Evolutionary conservation across 352 stramenopile genomes (phyloP), one percentile per base, ranked within the genome.

Genomic region (Phytopythium sindhum): DNA sequence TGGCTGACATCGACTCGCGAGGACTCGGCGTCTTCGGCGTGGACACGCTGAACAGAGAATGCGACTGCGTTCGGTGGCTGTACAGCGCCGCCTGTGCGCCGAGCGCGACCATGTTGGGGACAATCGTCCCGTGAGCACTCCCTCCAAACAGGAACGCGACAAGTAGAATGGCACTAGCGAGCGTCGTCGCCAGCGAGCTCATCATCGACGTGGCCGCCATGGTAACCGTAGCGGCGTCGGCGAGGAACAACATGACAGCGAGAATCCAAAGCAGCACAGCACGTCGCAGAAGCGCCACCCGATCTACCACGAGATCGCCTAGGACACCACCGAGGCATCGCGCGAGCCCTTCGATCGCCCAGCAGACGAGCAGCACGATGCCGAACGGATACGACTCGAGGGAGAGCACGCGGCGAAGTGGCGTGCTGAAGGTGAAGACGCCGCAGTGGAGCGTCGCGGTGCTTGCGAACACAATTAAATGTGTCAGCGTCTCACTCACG

Each of bases 371-470:
- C 63, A 92, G 56, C 15, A 83, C 68, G 6, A 88, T 53, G 2
- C 84, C 80, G 21, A 92, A 77, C 17, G 84, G 80, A 10, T 81
- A 66, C 33, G 59, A 54, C 4, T 92, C 76, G 44, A 91, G 67
- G 12, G 37, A 60, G 33, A 90, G 72, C 10, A 80, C 73, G 35
- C 67, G 71, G 4, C 80, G 77, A 15, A 92, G 23, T 19, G 78
- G 77, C 21, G 72, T 63, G 57, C 73, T 85, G 44, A 89, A 82
- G 60, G 84, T 87, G 66, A 90, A 88, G 41, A 88, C 70, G 35
- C 75, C 75, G 44, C 76, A 90, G 56, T 92, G 83, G 12, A 90
- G 57, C 51, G 77, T 74, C 52, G 78, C 73, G 0, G 78, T 80
- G 63, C 78, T 92, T 24, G 73, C 60, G 55, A 90, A 89, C 31